Evolutionary conservation across 768 basidiomycete genomes (phyloP).

Genomic region (Wakefieldia striispora): DNA sequence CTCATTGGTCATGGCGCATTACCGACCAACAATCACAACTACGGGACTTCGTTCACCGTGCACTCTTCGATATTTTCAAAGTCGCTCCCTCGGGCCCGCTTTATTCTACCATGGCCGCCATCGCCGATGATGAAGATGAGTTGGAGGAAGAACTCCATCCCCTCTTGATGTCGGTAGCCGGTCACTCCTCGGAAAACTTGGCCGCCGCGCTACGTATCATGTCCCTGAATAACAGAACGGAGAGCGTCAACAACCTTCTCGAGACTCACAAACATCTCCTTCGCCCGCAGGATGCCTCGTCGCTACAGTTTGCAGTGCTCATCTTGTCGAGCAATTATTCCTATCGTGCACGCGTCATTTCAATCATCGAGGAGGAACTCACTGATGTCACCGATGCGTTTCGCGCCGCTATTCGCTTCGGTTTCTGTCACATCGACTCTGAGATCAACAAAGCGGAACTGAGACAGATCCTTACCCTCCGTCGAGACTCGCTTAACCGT

Average conservation of each 20-base stretch:
- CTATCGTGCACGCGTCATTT: conserved; percentile 33
- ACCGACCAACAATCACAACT: conserved; percentile 40
- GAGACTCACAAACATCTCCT: conserved; percentile 50
- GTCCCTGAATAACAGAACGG: conserved; percentile 34
- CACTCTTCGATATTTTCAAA: conserved; percentile 49
- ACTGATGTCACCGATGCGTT: conserved; percentile 44
- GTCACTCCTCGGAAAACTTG: conserved; percentile 49
- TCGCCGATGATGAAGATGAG: conserved; percentile 35
- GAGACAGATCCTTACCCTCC: conserved; percentile 44
- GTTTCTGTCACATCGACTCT: conserved; percentile 49
- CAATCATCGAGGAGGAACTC: conserved; percentile 54
- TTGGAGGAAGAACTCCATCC: conserved; percentile 36
- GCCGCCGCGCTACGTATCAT: conserved; percentile 56
- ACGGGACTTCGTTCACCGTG: conserved; percentile 43
- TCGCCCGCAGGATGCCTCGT: conserved; percentile 53
- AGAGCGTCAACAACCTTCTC: conserved; percentile 42
- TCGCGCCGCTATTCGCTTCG: conserved; percentile 39
- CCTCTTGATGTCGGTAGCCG: conserved; percentile 41
- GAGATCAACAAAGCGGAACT: conserved; percentile 42
- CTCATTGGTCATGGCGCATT: conserved; percentile 51
- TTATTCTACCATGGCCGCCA: conserved; percentile 41
- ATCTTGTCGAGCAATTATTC: conserved; percentile 31
- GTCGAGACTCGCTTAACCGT: conserved; percentile 37
- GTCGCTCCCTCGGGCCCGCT: conserved; percentile 46
- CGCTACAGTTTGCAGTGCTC: conserved; percentile 45